A percentile compares a stretch with the other conserved stretches of the same genome.
These are phyloP conservation scores for Oleoguttula mirabilis DNA, from an alignment of 495 filamentous ascomycete species.

Conservation along the genomic window DNA sequence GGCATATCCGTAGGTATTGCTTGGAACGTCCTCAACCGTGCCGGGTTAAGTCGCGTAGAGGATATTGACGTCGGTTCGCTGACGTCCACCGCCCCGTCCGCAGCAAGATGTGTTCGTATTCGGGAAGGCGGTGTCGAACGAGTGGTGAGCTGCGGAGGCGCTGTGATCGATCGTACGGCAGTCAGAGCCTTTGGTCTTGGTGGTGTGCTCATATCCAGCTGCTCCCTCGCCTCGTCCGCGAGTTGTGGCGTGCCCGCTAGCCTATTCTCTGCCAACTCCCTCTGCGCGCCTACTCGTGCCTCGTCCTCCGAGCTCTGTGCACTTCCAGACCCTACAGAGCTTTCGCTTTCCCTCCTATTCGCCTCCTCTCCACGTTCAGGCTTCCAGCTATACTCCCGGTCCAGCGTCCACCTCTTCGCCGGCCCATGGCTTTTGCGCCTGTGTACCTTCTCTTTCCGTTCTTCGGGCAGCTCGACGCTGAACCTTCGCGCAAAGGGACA, in stretches of 20 bases:
- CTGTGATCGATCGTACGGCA: not conserved
- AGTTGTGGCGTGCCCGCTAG: too few species aligned
- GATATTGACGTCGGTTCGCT: too few species aligned
- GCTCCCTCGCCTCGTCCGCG: not conserved
- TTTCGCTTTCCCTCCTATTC: too few species aligned
- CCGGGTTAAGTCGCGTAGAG: slow-evolving; percentile 2
- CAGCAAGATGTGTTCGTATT: not conserved
- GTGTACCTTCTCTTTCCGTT: slow-evolving; percentile 55
- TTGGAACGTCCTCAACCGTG: slow-evolving; percentile 11
- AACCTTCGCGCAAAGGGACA: slow-evolving; percentile 76
- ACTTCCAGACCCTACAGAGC: not conserved
- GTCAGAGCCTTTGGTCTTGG: slow-evolving; percentile 21
- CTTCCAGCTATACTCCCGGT: slow-evolving; percentile 39
- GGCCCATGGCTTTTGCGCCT: slow-evolving; percentile 21
- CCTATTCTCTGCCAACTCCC: too few species aligned
- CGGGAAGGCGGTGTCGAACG: not conserved
- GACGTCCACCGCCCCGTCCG: not conserved
- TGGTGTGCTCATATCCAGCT: slow-evolving; percentile 12
- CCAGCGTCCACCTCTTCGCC: slow-evolving; percentile 33
- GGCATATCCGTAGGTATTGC: slow-evolving; percentile 21
- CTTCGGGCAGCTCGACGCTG: slow-evolving; percentile 60
- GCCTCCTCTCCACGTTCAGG: slow-evolving; percentile 22
- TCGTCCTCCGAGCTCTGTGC: slow-evolving; percentile 22
- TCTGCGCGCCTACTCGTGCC: slow-evolving; percentile 2
- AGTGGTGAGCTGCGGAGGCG: slow-evolving; percentile 1